Conservation (phyloP, 2,329 filamentous ascomycete genomes). For the Aplosporella prunicola region DNA sequence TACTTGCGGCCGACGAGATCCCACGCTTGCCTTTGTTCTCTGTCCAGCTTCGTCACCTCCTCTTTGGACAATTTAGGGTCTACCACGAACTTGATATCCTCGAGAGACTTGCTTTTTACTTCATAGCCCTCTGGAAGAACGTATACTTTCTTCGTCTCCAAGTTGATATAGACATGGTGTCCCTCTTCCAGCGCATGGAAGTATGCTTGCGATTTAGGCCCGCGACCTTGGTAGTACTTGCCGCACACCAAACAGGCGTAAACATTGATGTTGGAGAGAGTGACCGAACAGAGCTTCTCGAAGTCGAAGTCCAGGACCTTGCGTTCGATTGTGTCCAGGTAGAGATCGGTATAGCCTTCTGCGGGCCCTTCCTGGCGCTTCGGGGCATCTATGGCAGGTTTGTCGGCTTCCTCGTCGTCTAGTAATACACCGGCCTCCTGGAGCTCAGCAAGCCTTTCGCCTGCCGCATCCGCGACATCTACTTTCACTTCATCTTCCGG, state of each 20-base stretch:
- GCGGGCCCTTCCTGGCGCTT: slow-evolving; percentile 67
- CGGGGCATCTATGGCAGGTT: slow-evolving; percentile 35
- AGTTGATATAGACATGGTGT: slow-evolving; percentile 97
- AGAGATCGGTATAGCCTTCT: slow-evolving; percentile 87
- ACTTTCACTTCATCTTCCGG: slow-evolving; percentile 18
- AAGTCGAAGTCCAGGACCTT: slow-evolving; percentile 95
- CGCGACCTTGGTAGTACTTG: slow-evolving; percentile 93
- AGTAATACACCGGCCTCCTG: slow-evolving; percentile 24
- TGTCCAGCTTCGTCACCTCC: slow-evolving; percentile 75
- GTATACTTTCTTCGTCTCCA: slow-evolving; percentile 84
- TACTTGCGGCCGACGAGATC: slow-evolving; percentile 79
- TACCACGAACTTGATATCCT: slow-evolving; percentile 97
- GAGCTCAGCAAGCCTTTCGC: slow-evolving; percentile 27
- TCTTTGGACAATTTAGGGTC: slow-evolving; percentile 76
- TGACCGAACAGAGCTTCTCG: slow-evolving; percentile 94
- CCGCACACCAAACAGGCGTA: slow-evolving; percentile 96
- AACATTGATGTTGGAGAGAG: slow-evolving; percentile 95
- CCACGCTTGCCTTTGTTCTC: slow-evolving; percentile 52
- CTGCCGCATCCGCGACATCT: slow-evolving; percentile 27
- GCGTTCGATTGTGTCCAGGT: slow-evolving; percentile 94
- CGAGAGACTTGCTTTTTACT: slow-evolving; percentile 84
- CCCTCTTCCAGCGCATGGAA: slow-evolving; percentile 92
- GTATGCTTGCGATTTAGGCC: slow-evolving; percentile 90
- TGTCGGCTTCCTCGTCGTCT: slow-evolving; percentile 25
- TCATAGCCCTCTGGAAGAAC: slow-evolving; percentile 95